Evolutionary conservation across 2,329 filamentous ascomycete species (phyloP).

Genomic region (Cladophialophora immunda): DNA sequence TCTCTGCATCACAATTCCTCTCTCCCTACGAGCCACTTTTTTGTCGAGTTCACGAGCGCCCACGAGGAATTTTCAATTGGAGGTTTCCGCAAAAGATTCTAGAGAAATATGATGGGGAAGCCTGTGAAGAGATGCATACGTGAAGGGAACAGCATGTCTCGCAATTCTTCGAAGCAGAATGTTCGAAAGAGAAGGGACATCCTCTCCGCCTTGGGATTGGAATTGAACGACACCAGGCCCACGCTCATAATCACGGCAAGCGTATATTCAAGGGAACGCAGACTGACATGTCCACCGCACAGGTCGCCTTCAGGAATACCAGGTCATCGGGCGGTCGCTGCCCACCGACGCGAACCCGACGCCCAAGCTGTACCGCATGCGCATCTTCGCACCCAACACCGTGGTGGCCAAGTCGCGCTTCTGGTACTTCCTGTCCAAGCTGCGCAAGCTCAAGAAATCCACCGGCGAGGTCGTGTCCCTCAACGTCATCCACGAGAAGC

Average conservation of each 20-base stretch:
- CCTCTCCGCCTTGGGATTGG: neutral
- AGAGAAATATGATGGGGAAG: neutral
- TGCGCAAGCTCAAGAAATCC: slow-evolving; percentile 99
- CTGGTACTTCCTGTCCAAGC: slow-evolving; percentile 99
- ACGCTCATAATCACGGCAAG: neutral
- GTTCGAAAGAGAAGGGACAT: neutral
- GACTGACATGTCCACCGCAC: slow-evolving; percentile 35
- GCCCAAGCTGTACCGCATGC: slow-evolving; percentile 99
- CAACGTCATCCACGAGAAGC: slow-evolving; percentile 99
- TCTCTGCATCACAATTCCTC: slow-evolving; percentile 43
- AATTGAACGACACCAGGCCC: neutral
- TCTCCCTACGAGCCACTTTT: slow-evolving; percentile 6
- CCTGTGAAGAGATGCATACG: neutral
- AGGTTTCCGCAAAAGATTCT: neutral
- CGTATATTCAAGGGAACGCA: neutral
- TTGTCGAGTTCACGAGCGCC: neutral
- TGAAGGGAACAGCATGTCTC: neutral
- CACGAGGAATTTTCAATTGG: slow-evolving; percentile 10
- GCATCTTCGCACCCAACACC: slow-evolving; percentile 97
- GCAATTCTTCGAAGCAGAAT: neutral
- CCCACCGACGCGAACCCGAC: slow-evolving; percentile 96
- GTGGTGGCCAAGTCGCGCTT: slow-evolving; percentile 99
- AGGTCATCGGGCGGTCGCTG: slow-evolving; percentile 99
- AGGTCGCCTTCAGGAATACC: slow-evolving; percentile 99
- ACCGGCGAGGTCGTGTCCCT: slow-evolving; percentile 98